Evolutionary conservation across 495 filamentous ascomycete species (phyloP), one percentile per base, ranked within the genome.

Genomic region (Aspergillus affinis): DNA sequence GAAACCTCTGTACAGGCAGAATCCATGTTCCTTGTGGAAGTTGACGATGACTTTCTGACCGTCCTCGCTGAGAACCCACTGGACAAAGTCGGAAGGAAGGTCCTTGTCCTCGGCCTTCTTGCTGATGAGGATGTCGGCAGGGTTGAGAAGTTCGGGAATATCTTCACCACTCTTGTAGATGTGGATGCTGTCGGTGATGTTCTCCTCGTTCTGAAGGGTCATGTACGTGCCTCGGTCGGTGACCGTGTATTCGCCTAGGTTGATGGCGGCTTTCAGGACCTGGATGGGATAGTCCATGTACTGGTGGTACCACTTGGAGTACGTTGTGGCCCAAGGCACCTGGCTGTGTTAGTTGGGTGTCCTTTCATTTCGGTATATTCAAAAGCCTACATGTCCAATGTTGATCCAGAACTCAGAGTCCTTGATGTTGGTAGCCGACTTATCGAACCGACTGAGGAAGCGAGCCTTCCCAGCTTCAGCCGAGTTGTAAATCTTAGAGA

Each of bases 341-440:
- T 74, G 27, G 10, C 21, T 23, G 36, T 21, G 53, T 21, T 6
- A 58, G 23, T 47, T 19, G 3, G 48, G 15, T 6, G 4, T 12
- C 26, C 6, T 3, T 52, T 21, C 18, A 55, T 26, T 15, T 41
- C 1, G 36, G 12, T 26, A 26, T 26, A 41, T 41, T 10, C 9
- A 41, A 41, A 15, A 44, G 29, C 20, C 41, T 17, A 71, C 71
- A 58, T 80, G 72, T 10, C 79, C 78, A 51, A 80, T 80, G 1
- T 56, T 58, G 44, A 75, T 66, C 75, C 77, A 82, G 15, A 80
- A 55, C 60, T 69, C 48, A 0, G 73, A 76, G n/a, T 80, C 79
- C 52, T 78, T 77, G 61, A 82, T 80, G 45, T 78, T 79, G 6
- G 74, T 77, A 0, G 78, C 78, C 6, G 75, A 78, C 57, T 78